Evolutionary conservation across 768 basidiomycete genomes (phyloP).

Genomic region (Leccinum fibrillosum): DNA sequence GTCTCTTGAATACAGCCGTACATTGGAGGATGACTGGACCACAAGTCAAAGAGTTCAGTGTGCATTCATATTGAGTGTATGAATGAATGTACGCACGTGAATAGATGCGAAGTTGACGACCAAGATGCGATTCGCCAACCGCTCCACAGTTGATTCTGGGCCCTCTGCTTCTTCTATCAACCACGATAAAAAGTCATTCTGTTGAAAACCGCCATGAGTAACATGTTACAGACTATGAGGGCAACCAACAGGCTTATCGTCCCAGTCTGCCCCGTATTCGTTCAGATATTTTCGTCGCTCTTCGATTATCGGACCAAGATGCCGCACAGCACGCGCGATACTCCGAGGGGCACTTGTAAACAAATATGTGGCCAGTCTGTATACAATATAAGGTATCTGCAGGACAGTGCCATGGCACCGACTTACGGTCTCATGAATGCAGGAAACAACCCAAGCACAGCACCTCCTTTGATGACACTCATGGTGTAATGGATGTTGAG

Average conservation of each 20-base stretch:
- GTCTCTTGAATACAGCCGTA: background rate
- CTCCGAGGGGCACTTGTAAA: background rate
- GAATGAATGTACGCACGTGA: slow-evolving; percentile 16
- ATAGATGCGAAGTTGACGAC: slow-evolving; percentile 18
- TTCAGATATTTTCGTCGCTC: slow-evolving; percentile 22
- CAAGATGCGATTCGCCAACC: slow-evolving; percentile 22
- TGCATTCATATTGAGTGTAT: background rate
- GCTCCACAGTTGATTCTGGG: slow-evolving; percentile 8
- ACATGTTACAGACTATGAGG: background rate
- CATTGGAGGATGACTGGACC: background rate
- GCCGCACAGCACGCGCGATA: background rate
- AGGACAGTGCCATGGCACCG: background rate
- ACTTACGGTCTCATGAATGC: slow-evolving; percentile 30
- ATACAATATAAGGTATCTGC: background rate
- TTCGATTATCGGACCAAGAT: slow-evolving; percentile 29
- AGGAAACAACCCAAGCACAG: slow-evolving; percentile 21
- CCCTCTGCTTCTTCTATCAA: slow-evolving; percentile 25
- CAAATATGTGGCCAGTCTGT: background rate
- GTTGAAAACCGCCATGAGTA: background rate
- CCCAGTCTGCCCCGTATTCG: slow-evolving; percentile 25
- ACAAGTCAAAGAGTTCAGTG: background rate
- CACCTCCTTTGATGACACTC: slow-evolving; percentile 21
- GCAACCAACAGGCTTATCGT: slow-evolving; percentile 31
- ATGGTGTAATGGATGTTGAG: slow-evolving; percentile 31
- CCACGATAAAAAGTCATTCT: slow-evolving; percentile 37